These are phyloP conservation scores for Colletotrichum noveboracense DNA, from an alignment of 2,329 filamentous ascomycete genomes.

Conservation along the genomic window DNA sequence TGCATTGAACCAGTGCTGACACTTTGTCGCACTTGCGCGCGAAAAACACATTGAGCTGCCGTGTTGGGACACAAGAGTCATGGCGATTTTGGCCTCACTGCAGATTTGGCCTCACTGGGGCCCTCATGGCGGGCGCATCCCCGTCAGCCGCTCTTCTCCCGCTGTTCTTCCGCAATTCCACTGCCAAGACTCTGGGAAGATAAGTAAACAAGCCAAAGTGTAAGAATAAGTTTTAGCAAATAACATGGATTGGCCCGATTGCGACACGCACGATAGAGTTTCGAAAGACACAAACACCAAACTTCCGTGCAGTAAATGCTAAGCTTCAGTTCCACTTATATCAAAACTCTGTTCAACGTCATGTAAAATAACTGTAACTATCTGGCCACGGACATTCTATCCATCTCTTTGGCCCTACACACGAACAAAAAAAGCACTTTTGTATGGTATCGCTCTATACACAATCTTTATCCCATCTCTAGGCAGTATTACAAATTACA, in stretches of 20 bases:
- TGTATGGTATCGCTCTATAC: not conserved
- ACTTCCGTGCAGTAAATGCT: not conserved
- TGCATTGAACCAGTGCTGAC: not conserved
- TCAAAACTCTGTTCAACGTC: not conserved
- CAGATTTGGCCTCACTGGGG: not conserved
- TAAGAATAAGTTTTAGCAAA: not conserved
- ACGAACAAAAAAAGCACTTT: not conserved
- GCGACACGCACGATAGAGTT: not conserved
- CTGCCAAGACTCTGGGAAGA: not conserved
- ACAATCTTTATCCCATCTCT: not conserved
- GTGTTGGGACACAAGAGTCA: not conserved
- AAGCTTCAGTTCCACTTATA: not conserved
- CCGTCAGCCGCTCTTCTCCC: not conserved
- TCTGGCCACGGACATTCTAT: not conserved
- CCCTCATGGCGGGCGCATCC: not conserved
- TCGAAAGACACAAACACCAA: not conserved
- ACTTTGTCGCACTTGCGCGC: not conserved
- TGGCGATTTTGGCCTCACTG: not conserved
- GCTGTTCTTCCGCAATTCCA: not conserved
- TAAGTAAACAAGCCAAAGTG: not conserved
- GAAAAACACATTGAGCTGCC: not conserved
- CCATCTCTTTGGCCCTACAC: not conserved
- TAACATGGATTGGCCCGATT: not conserved
- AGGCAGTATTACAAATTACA: constrained; percentile 34
- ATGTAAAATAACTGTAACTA: not conserved